These are phyloP conservation scores for Aspergillus ostianus DNA, from an alignment of 495 filamentous ascomycete species.

Conservation along the genomic window DNA sequence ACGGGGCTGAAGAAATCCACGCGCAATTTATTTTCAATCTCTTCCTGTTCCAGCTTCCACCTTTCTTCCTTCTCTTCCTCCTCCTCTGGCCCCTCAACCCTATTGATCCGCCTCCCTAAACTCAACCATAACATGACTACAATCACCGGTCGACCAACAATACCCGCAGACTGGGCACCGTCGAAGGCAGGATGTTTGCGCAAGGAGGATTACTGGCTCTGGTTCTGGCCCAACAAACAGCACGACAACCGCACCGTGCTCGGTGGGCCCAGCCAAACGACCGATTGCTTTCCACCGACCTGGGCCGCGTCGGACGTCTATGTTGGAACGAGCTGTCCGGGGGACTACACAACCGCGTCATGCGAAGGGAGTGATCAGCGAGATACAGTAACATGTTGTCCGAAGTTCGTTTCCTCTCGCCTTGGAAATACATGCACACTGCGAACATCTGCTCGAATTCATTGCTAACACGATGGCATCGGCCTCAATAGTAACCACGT, in stretches of 20 bases:
- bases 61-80: neutral
- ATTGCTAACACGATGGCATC: neutral
- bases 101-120: neutral
- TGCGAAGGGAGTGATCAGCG: neutral
- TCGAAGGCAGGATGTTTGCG: constrained; percentile 17
- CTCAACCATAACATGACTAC: neutral
- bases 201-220: constrained; percentile 27
- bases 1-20: too few relatives aligned
- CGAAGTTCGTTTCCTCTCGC: constrained; percentile 20
- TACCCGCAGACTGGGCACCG: constrained; percentile 11
- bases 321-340: constrained; percentile 21
- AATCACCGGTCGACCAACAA: neutral
- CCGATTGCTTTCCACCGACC: constrained; percentile 23
- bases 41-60: too few relatives aligned
- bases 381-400: constrained; percentile 24
- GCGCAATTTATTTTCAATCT: too few relatives aligned
- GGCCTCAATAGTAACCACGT: constrained; percentile 5
- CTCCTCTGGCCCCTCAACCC: neutral
- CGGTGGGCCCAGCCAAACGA: constrained; percentile 28
- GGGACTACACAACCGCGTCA: constrained; percentile 22
- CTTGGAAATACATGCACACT: too few relatives aligned
- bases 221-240: constrained; percentile 8
- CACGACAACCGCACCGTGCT: constrained; percentile 23
- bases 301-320: constrained; percentile 22
- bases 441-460: too few relatives aligned